A percentile compares a stretch with the other conserved stretches of the same genome.
These are phyloP conservation scores for Clavulina sp. DNA, from an alignment of 768 basidiomycete genomes.

Conservation along the genomic window DNA sequence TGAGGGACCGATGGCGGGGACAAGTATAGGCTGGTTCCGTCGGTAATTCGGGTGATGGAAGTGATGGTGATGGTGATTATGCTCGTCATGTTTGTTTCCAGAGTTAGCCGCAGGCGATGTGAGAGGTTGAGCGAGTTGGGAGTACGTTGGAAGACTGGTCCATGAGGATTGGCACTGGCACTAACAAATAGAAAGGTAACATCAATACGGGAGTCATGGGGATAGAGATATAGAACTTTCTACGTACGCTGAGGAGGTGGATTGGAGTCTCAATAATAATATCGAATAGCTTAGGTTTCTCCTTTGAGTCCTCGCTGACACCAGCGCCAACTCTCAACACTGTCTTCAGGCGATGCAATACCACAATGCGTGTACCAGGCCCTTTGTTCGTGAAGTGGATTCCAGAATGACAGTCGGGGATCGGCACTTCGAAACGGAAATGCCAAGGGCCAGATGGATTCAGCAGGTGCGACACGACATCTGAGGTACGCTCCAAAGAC, in stretches of 20 bases:
- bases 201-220: neutral
- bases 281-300: slow-evolving; percentile 59
- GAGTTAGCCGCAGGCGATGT: too few relatives aligned
- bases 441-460: slow-evolving; percentile 63
- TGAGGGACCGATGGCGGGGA: neutral
- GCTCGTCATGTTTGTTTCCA: too few relatives aligned
- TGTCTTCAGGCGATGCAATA: slow-evolving; percentile 65
- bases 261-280: slow-evolving; percentile 75
- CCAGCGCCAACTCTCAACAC: slow-evolving; percentile 70
- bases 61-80: too few relatives aligned
- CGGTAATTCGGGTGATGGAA: too few relatives aligned
- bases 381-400: slow-evolving; percentile 72
- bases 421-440: slow-evolving; percentile 45
- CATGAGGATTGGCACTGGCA: slow-evolving; percentile 71
- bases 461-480: slow-evolving; percentile 20
- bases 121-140: too few relatives aligned
- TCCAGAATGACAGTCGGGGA: slow-evolving; percentile 35
- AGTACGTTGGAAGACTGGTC: slow-evolving; percentile 64
- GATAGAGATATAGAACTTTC: too few relatives aligned
- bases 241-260: slow-evolving; percentile 73
- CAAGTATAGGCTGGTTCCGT: neutral
- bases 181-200: slow-evolving; percentile 20
- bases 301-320: slow-evolving; percentile 51
- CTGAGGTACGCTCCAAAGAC: slow-evolving; percentile 7
- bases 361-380: slow-evolving; percentile 49